Evolutionary conservation across 371 early-diverging fungal species (phyloP).

Genomic region (Pancytospora philotis): DNA sequence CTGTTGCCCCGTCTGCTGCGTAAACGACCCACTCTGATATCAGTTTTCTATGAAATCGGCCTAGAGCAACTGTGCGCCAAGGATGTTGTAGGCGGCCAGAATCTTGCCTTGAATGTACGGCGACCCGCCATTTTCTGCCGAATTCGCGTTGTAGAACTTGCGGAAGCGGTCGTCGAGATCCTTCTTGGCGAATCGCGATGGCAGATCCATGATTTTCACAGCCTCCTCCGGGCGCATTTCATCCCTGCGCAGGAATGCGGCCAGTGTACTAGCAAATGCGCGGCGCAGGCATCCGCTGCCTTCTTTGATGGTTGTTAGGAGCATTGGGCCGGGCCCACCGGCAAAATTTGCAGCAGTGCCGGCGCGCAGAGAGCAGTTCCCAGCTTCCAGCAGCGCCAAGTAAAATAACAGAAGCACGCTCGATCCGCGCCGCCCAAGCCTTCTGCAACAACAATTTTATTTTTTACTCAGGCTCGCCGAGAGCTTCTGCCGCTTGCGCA

Average conservation of each 20-base stretch:
- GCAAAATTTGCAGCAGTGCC: too few species aligned
- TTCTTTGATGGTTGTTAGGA: too few species aligned
- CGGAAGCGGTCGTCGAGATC: neutral
- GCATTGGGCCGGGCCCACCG: too few species aligned
- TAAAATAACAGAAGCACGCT: too few species aligned
- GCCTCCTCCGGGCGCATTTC: conserved; percentile 4
- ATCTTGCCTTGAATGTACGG: conserved; percentile 5
- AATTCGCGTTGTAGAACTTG: conserved; percentile 20
- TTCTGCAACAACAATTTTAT: too few species aligned
- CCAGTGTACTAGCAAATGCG: neutral
- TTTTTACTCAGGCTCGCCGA: conserved; percentile 17
- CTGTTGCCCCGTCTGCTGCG: too few species aligned
- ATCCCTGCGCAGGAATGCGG: neutral
- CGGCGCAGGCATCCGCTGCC: neutral
- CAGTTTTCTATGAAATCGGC: too few species aligned
- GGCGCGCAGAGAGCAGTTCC: too few species aligned
- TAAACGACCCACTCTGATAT: too few species aligned
- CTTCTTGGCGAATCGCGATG: neutral
- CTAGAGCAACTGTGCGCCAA: too few species aligned
- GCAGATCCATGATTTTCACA: conserved; percentile 10
- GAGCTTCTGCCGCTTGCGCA: conserved; percentile 8
- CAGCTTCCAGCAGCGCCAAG: too few species aligned
- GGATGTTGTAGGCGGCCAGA: conserved; percentile 5
- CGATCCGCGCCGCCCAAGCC: too few species aligned
- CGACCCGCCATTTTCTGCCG: conserved; percentile 26